Base-by-base conservation (phyloP, 129 eudicot species). In the Pittosporum tobira region DNA sequence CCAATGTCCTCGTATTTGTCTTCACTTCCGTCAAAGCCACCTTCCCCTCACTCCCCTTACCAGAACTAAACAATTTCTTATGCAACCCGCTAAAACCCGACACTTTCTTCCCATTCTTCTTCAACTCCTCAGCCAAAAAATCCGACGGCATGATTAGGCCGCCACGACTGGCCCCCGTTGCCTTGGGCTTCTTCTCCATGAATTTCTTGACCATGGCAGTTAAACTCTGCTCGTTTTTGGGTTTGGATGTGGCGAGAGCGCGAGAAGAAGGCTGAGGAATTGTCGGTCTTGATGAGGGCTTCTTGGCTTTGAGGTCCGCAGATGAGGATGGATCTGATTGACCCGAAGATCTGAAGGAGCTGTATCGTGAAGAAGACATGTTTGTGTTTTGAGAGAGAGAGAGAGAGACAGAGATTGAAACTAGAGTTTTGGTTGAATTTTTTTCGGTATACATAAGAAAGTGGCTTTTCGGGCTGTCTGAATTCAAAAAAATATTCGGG, bases 271-370 rank as follows among this genome's bases (percentile, higher is more conserved):
- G 31, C 10, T 29, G 31, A 2, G 43, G 43, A 11, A 59, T 48
- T 21, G 56, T 23, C 29, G 61, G 3, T 20, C 54, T 25, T 66
- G 54, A 65, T 36, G 67, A 9, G 6, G 52, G 67, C 16, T 19
- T 55, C 21, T 57, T 62, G 74, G 55, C 19, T 54, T 54, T 58
- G 29, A 50, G 66, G 20, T 81, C 81, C n/a, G 79, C 56, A 2
- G 94, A 85, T 12, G 94, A 81, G 0, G 88, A 75, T 23, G 88
- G 89, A 53, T 78, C 75, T 20, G 94, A 85, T 64, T 74, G 84
- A 0, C 76, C 67, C 3, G 94, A 85, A 28, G 81, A 74, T 45
- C 84, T 0, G 37, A 72, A 73, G 28, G 73, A 78, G 19, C 16
- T 66, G 71, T 84, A 84, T 47, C 94, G 88, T 30, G 79, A 74